These are phyloP conservation scores for Geranomyces michiganensis DNA, from an alignment of 192 early-diverging fungal species.

Conservation along the genomic window DNA sequence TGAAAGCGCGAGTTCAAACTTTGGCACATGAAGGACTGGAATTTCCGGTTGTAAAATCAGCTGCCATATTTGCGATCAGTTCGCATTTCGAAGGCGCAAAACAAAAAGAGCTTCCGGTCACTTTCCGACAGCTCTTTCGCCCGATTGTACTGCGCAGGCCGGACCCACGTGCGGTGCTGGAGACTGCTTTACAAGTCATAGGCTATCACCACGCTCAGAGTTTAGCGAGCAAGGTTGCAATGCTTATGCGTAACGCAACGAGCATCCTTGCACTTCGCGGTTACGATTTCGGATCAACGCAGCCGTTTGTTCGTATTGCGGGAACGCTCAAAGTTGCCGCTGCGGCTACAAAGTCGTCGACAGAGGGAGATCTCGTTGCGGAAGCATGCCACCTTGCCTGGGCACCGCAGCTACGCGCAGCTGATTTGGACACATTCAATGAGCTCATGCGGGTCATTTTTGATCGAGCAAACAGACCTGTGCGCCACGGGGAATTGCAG, in stretches of 20 bases:
- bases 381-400: not conserved
- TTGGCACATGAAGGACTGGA: slow-evolving; percentile 18
- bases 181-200: not conserved
- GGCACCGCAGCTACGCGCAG: not conserved
- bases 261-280: not conserved
- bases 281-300: slow-evolving; percentile 1
- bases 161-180: slow-evolving; percentile 2
- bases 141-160: slow-evolving; percentile 12
- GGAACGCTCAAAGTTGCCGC: not conserved
- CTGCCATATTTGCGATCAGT: slow-evolving; percentile 24
- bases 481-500: not conserved
- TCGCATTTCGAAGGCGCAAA: not conserved
- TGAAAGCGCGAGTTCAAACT: slow-evolving; percentile 1
- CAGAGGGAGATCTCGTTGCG: slow-evolving; percentile 3
- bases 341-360: not conserved
- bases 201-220: not conserved
- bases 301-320: not conserved
- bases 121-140: slow-evolving; percentile 12
- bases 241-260: not conserved
- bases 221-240: slow-evolving; percentile 15
- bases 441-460: slow-evolving; percentile 8
- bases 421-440: slow-evolving; percentile 1
- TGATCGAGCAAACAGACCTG: not conserved
- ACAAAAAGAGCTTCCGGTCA: slow-evolving; percentile 1
- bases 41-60: slow-evolving; percentile 1